Conservation (phyloP, 371 early-diverging fungal genomes). For the Mortierella sp. region DNA sequence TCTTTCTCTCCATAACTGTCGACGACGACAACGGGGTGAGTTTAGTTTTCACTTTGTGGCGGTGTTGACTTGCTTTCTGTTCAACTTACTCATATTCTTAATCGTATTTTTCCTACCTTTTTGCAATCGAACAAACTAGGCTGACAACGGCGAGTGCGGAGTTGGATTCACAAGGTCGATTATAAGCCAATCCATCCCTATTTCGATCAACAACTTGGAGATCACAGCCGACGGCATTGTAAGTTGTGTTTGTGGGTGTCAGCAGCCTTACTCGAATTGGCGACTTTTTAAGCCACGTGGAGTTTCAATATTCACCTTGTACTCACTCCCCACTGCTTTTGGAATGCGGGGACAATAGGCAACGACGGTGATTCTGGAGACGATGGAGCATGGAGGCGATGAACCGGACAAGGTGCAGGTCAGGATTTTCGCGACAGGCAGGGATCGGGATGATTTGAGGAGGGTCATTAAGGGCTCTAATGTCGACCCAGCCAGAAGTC, state of each 20-base stretch:
- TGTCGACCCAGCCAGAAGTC: not conserved
- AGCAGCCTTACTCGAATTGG: too few relatives aligned
- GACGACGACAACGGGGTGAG: not conserved
- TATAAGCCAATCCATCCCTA: not conserved
- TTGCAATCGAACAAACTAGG: not conserved
- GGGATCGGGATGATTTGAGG: not conserved
- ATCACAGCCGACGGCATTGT: not conserved
- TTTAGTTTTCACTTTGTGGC: not conserved
- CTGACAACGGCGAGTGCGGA: not conserved
- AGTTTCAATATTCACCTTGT: not conserved
- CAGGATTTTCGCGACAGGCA: not conserved
- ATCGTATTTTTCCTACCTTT: not conserved
- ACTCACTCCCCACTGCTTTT: not conserved
- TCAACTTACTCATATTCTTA: not conserved
- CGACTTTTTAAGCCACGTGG: too few relatives aligned
- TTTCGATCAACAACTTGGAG: not conserved
- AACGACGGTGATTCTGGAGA: not conserved
- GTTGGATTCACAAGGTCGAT: not conserved
- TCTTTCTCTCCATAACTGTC: conserved; percentile 1
- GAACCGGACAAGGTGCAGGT: not conserved
- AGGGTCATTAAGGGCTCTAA: not conserved
- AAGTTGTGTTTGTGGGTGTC: not conserved
- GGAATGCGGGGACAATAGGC: not conserved
- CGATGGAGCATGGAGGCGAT: not conserved
- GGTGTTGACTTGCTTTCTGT: not conserved